Percentiles rank a stretch among this genome's conserved stretches.
These are phyloP conservation scores for Nannizziopsis arthrosporioides DNA, from an alignment of 2,329 filamentous ascomycete species.

Conservation along the genomic window DNA sequence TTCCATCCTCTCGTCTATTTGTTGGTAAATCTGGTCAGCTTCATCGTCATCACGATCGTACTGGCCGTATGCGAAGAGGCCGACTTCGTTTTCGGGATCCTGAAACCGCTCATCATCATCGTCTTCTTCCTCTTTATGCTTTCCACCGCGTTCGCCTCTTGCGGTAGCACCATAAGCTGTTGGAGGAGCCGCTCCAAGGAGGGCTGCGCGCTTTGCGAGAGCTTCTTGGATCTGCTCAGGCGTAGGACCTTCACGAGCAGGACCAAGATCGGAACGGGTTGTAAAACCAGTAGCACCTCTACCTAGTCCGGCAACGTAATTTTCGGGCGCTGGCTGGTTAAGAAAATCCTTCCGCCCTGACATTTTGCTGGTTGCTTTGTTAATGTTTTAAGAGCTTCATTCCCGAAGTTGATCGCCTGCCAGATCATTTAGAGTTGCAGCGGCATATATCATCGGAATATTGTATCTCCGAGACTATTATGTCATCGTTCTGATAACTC, in stretches of 20 bases:
- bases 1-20: conserved; percentile 96
- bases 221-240: conserved; percentile 98
- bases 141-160: conserved; percentile 52
- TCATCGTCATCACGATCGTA: conserved; percentile 98
- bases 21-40: conserved; percentile 88
- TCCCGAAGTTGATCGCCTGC: neutral
- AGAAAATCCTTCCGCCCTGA: conserved; percentile 70
- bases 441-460: neutral
- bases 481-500: neutral
- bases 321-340: conserved; percentile 71
- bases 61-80: conserved; percentile 85
- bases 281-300: conserved; percentile 97
- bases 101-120: conserved; percentile 75
- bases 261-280: conserved; percentile 89
- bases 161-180: conserved; percentile 56
- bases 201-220: conserved; percentile 81
- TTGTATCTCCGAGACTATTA: neutral
- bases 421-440: neutral
- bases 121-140: conserved; percentile 57
- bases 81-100: conserved; percentile 93
- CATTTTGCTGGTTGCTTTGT: conserved; percentile 32
- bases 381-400: too few species aligned
- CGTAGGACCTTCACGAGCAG: conserved; percentile 85
- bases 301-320: conserved; percentile 90
- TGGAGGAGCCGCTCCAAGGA: conserved; percentile 60